A percentile compares a stretch with the other conserved stretches of the same genome.
Conservation (phyloP, 2,329 filamentous ascomycete genomes). For the Pestalotiopsis sp. region DNA sequence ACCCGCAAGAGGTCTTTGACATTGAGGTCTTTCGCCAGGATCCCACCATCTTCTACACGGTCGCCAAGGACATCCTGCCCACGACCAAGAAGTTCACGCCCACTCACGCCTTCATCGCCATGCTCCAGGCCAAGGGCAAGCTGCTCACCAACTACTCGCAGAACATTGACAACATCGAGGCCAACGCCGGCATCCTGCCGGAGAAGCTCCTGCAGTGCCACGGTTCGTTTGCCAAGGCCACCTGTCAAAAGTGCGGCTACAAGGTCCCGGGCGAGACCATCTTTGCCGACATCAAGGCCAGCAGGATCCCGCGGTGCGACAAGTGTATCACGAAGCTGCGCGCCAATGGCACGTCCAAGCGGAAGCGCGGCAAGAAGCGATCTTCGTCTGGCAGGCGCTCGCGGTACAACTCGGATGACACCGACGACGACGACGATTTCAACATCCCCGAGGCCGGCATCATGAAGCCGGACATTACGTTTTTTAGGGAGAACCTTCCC, state of each 20-base stretch:
- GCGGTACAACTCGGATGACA: constrained; percentile 49
- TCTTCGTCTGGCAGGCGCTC: constrained; percentile 32
- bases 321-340: constrained; percentile 64
- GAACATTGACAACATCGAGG: constrained; percentile 97
- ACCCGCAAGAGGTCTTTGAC: constrained; percentile 96
- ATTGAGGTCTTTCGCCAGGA: constrained; percentile 85
- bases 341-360: constrained; percentile 52
- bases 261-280: constrained; percentile 76
- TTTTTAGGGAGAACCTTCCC: constrained; percentile 91
- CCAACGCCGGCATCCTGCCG: constrained; percentile 77
- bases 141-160: constrained; percentile 97
- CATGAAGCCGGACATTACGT: constrained; percentile 98
- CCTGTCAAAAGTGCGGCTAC: constrained; percentile 80
- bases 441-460: constrained; percentile 72
- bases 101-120: constrained; percentile 89
- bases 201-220: constrained; percentile 94
- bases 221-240: constrained; percentile 91
- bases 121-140: constrained; percentile 86
- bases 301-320: constrained; percentile 77
- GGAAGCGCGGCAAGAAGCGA: constrained; percentile 54
- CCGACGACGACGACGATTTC: constrained; percentile 58
- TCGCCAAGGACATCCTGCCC: constrained; percentile 89
- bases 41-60: constrained; percentile 85
- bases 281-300: constrained; percentile 76
- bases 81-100: constrained; percentile 79